These are phyloP conservation scores for Leccinum variicolor DNA, from an alignment of 768 basidiomycete species.

Conservation along the genomic window DNA sequence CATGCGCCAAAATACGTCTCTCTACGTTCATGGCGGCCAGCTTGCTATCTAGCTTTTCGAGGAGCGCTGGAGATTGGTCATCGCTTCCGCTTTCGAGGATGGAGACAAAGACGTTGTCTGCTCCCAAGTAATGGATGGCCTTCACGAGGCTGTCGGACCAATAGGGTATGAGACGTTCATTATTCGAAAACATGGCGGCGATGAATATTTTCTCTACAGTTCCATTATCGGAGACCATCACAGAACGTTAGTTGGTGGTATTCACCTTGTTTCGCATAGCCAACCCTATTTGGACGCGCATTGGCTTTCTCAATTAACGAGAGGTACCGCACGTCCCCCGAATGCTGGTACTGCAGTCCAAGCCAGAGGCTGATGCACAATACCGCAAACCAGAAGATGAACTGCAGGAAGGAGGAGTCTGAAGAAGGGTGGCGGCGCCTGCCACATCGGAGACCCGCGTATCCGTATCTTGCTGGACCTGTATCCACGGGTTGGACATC, in stretches of 20 bases:
- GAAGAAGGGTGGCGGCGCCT: neutral
- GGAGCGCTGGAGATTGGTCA: slow-evolving; percentile 11
- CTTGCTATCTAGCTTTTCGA: slow-evolving; percentile 7
- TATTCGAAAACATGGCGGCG: slow-evolving; percentile 38
- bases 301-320: slow-evolving; percentile 13
- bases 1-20: slow-evolving; percentile 12
- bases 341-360: neutral
- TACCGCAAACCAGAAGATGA: slow-evolving; percentile 5
- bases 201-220: slow-evolving; percentile 15
- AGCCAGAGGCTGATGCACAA: slow-evolving; percentile 2
- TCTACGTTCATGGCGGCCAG: slow-evolving; percentile 11
- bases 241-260: too few relatives aligned
- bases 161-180: slow-evolving; percentile 35
- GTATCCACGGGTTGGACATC: neutral
- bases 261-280: slow-evolving; percentile 15
- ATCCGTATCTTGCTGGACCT: neutral
- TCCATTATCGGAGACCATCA: neutral
- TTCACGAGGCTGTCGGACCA: slow-evolving; percentile 36
- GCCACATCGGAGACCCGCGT: neutral
- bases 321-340: slow-evolving; percentile 12
- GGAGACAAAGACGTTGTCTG: slow-evolving; percentile 40
- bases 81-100: slow-evolving; percentile 38
- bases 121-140: slow-evolving; percentile 37
- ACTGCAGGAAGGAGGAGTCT: neutral
- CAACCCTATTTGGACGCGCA: slow-evolving; percentile 5